Percentiles rank a stretch among this genome's conserved stretches.
These are phyloP conservation scores for Cordyceps militaris DNA, from an alignment of 2,329 filamentous ascomycete genomes.

Conservation along the genomic window DNA sequence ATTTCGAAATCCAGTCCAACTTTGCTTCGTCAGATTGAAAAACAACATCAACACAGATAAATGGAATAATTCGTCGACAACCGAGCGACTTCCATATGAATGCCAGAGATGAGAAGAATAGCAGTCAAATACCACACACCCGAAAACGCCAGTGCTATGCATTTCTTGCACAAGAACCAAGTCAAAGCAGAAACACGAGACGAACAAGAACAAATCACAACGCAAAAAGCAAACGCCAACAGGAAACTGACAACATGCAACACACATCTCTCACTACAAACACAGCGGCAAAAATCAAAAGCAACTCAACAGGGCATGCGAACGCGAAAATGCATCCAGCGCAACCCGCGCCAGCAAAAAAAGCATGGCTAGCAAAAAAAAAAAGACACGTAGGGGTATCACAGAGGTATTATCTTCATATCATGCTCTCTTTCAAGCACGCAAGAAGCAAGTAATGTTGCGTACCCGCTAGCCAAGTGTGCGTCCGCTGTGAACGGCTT, in stretches of 20 bases:
- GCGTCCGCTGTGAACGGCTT: constrained; percentile 47
- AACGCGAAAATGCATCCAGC: background rate
- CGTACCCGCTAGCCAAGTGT: constrained; percentile 36
- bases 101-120: background rate
- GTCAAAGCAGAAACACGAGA: background rate
- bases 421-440: constrained; percentile 4
- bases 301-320: background rate
- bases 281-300: background rate
- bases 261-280: background rate
- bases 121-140: background rate
- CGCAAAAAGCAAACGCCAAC: background rate
- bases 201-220: background rate
- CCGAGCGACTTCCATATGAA: constrained; percentile 2
- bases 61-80: background rate
- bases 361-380: background rate
- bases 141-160: constrained; percentile 10
- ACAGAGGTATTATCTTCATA: constrained; percentile 4
- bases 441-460: constrained; percentile 1
- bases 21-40: background rate
- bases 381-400: constrained; percentile 4
- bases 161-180: background rate
- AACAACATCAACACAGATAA: constrained; percentile 6
- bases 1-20: constrained; percentile 5
- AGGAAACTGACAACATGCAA: background rate
- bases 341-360: background rate